Evolutionary conservation across 2,329 filamentous ascomycete genomes (phyloP).

Genomic region (Herpotrichia juniperi): DNA sequence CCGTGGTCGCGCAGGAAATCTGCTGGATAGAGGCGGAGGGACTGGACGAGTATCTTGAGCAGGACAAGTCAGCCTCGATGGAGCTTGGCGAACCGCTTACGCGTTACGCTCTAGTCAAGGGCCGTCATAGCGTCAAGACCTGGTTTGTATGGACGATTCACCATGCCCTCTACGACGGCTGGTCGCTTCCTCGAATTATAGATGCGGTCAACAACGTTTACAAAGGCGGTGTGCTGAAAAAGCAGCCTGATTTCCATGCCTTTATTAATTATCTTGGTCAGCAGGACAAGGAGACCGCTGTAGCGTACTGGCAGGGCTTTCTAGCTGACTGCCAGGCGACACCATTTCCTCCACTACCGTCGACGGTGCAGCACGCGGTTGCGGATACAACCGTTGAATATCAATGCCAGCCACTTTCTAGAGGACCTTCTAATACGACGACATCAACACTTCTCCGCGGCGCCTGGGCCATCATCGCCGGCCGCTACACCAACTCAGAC

Average conservation of each 20-base stretch:
- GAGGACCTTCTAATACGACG: neutral
- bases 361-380: neutral
- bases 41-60: no score
- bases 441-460: no score
- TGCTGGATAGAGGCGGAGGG: neutral
- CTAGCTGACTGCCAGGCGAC: neutral
- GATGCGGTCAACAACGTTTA: no score
- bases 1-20: neutral
- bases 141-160: conserved; percentile 71
- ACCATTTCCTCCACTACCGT: neutral
- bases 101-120: conserved; percentile 50
- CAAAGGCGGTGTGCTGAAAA: no score
- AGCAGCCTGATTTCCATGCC: no score
- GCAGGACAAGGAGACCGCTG: no score
- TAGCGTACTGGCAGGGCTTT: no score
- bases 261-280: no score
- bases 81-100: conserved; percentile 51
- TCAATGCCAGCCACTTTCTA: neutral
- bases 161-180: conserved; percentile 88
- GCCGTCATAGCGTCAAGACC: neutral
- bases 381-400: neutral
- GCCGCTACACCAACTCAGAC: no score
- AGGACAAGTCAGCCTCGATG: no score
- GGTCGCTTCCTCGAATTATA: no score
- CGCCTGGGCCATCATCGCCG: no score